These are phyloP conservation scores for Lyophyllum atratum DNA, from an alignment of 768 basidiomycete species.

Conservation along the genomic window DNA sequence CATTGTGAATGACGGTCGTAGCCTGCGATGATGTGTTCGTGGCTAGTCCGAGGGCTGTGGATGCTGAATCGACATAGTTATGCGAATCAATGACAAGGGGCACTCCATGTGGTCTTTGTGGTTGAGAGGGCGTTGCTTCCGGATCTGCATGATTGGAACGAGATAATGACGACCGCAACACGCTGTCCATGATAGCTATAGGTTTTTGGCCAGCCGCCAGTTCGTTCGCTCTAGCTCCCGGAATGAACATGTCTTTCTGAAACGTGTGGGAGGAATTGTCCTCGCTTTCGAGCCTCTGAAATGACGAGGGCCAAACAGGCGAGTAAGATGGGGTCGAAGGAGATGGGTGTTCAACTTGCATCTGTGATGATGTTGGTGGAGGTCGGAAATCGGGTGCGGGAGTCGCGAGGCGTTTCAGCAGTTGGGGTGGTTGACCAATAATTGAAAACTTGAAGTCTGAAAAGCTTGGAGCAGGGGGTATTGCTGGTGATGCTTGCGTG, in stretches of 20 bases:
- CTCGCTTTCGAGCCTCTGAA: slow-evolving; percentile 5
- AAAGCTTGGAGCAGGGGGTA: slow-evolving; percentile 7
- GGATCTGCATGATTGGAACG: not conserved
- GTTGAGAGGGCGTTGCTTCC: not conserved
- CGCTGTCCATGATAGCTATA: not conserved
- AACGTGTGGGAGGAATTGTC: not conserved
- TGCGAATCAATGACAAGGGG: not conserved
- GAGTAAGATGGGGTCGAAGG: not conserved
- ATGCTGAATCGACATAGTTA: not conserved
- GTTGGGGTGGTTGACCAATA: slow-evolving; percentile 13
- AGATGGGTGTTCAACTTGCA: slow-evolving; percentile 13
- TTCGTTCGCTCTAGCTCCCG: not conserved
- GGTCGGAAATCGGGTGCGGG: slow-evolving; percentile 5
- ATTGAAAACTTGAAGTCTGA: slow-evolving; percentile 10
- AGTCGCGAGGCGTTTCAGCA: slow-evolving; percentile 7
- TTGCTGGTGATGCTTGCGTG: not conserved
- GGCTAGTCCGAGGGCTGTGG: not conserved
- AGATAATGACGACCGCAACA: not conserved
- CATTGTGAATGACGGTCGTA: not conserved
- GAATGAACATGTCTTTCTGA: not conserved
- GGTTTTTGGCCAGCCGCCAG: slow-evolving; percentile 2
- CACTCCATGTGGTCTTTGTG: not conserved
- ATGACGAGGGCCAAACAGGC: slow-evolving; percentile 1
- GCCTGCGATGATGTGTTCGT: not conserved
- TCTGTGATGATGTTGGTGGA: slow-evolving; percentile 5